Percentiles rank a stretch among this genome's conserved stretches.
Evolutionary conservation across 2,329 filamentous ascomycete species (phyloP).

Genomic region (Sporothrix pseudoabietina): DNA sequence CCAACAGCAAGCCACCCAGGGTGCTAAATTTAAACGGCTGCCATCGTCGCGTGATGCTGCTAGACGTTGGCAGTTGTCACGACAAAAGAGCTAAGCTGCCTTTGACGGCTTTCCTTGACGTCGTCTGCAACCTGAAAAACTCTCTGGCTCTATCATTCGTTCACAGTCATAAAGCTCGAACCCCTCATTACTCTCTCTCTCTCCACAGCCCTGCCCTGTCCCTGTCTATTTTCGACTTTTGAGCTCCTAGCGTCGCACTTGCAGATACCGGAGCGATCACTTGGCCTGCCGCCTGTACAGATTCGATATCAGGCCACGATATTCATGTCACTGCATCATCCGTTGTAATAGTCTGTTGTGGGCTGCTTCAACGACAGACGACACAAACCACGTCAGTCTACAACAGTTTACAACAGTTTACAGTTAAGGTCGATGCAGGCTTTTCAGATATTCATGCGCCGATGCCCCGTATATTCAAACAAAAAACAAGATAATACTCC

Average conservation of each 20-base stretch:
- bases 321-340: background rate
- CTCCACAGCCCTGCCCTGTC: background rate
- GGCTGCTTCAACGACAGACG: background rate
- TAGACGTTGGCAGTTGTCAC: background rate
- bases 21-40: background rate
- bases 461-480: background rate
- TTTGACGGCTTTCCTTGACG: background rate
- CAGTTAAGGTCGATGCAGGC: background rate
- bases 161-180: background rate
- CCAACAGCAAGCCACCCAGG: background rate
- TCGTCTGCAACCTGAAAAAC: background rate
- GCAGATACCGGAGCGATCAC: background rate
- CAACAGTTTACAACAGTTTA: no score
- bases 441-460: background rate
- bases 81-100: background rate
- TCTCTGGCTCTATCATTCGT: background rate
- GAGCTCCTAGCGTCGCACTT: background rate
- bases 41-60: background rate
- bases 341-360: no score
- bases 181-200: background rate
- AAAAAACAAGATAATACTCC: background rate
- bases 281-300: background rate
- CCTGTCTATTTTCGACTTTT: conserved; percentile 9
- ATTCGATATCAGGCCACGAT: background rate
- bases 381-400: background rate